phyloP scores from a whole-genome alignment of 257 asterid species.

The Solanum bulbocastanum region DNA sequence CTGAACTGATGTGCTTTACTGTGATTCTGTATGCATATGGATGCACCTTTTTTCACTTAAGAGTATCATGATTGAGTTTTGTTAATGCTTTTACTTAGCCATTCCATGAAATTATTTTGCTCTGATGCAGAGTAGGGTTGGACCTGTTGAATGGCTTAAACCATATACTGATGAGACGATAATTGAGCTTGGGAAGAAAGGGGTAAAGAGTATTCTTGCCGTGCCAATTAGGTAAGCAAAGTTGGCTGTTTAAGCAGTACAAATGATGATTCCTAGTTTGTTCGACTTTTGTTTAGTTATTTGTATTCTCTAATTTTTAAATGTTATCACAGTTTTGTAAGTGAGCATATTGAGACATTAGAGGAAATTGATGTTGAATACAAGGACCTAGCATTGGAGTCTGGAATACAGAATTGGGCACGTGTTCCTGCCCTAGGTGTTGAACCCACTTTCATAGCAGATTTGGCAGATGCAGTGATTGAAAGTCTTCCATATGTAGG shows the following conservation, averaged over 20 bases:
- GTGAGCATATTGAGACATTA: constrained; percentile 95
- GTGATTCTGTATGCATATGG: not conserved
- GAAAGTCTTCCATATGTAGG: constrained; percentile 99
- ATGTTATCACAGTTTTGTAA: constrained; percentile 63
- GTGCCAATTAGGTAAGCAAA: constrained; percentile 82
- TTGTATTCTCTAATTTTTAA: not conserved
- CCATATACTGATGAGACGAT: constrained; percentile 98
- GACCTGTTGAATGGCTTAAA: constrained; percentile 98
- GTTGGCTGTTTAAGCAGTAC: not conserved
- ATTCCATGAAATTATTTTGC: constrained; percentile 9
- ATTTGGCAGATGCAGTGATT: constrained; percentile 97
- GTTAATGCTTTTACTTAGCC: not conserved
- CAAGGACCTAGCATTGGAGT: constrained; percentile 89
- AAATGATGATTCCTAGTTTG: not conserved
- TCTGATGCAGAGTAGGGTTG: constrained; percentile 93
- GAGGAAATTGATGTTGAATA: constrained; percentile 99
- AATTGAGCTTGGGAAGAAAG: constrained; percentile 80
- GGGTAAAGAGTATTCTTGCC: constrained; percentile 92
- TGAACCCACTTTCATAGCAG: constrained; percentile 85
- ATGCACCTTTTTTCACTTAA: not conserved
- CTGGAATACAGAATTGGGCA: constrained; percentile 97
- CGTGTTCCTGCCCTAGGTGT: constrained; percentile 97
- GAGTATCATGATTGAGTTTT: not conserved
- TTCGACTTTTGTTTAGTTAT: constrained; percentile 1
- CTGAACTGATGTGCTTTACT: not conserved